These are phyloP conservation scores for Pinus taeda DNA, from an alignment of 75 land plant species.

Conservation along the genomic window DNA sequence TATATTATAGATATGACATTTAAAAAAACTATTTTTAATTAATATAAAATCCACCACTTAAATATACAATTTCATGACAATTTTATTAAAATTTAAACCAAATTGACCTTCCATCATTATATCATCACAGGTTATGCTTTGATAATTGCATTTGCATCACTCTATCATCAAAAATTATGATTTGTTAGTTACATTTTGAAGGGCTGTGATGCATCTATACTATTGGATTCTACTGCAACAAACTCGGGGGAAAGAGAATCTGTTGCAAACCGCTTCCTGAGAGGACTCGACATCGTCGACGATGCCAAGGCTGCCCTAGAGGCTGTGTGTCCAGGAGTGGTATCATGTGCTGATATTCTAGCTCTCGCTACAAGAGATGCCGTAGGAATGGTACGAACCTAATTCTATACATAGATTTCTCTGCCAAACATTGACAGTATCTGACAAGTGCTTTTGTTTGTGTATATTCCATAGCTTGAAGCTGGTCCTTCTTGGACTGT, in stretches of 20 bases:
- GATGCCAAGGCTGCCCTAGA: conserved; percentile 17
- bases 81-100: too few species aligned
- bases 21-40: too few species aligned
- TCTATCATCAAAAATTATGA: too few species aligned
- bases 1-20: too few species aligned
- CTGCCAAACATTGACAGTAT: too few species aligned
- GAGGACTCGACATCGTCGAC: conserved; percentile 23
- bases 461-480: conserved; percentile 2
- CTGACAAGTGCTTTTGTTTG: too few species aligned
- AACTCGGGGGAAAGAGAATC: conserved; percentile 19
- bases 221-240: conserved; percentile 17
- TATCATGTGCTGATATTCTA: conserved; percentile 25
- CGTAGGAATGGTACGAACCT: background rate
- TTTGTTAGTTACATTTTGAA: background rate
- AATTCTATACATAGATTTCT: too few species aligned
- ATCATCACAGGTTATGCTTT: too few species aligned
- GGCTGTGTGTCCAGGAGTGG: conserved; percentile 15
- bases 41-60: too few species aligned
- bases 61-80: too few species aligned
- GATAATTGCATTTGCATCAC: too few species aligned
- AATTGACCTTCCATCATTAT: too few species aligned
- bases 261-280: conserved; percentile 6
- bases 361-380: conserved; percentile 25
- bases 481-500: conserved; percentile 21
- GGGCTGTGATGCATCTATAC: conserved; percentile 23